Evolutionary conservation across 805 yeast genomes (phyloP).

Genomic region (Lipomyces orientalis): DNA sequence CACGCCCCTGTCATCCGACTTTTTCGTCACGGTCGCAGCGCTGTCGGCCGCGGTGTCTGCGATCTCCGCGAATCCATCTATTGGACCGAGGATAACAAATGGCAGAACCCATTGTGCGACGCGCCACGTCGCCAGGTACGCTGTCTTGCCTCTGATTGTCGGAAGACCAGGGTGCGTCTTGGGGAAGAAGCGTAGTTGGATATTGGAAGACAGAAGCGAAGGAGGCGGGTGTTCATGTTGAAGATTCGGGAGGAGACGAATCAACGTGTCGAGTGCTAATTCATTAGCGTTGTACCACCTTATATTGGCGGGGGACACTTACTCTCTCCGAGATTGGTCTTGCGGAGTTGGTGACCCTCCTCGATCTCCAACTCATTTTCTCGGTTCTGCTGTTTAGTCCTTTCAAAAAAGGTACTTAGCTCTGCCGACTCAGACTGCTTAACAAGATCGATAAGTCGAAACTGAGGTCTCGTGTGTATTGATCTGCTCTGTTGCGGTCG

Average conservation of each 20-base stretch:
- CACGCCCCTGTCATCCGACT: conserved; percentile 4
- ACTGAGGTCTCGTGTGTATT: neutral
- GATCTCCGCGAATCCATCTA: conserved; percentile 31
- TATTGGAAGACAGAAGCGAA: conserved; percentile 28
- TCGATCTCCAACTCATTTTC: conserved; percentile 10
- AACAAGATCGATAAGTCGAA: neutral
- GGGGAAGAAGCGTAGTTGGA: conserved; percentile 35
- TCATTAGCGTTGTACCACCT: neutral
- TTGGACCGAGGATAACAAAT: conserved; percentile 33
- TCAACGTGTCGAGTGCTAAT: conserved; percentile 29
- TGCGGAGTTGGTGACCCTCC: conserved; percentile 10
- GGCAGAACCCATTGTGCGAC: conserved; percentile 36
- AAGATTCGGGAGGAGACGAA: conserved; percentile 28
- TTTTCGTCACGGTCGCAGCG: neutral
- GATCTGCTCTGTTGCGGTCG: neutral
- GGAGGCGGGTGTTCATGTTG: conserved; percentile 30
- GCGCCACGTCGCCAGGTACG: conserved; percentile 33
- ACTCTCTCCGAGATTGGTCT: conserved; percentile 28
- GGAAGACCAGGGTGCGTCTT: conserved; percentile 36
- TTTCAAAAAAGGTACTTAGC: neutral
- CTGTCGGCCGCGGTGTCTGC: conserved; percentile 17
- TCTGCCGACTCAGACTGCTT: neutral
- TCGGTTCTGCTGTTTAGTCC: neutral
- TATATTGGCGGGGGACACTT: neutral
- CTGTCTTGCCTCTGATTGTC: conserved; percentile 32